A percentile compares a stretch with the other conserved stretches of the same genome.
Conservation (phyloP, 345 rosid genomes). For the Bretschneidera sinensis region DNA sequence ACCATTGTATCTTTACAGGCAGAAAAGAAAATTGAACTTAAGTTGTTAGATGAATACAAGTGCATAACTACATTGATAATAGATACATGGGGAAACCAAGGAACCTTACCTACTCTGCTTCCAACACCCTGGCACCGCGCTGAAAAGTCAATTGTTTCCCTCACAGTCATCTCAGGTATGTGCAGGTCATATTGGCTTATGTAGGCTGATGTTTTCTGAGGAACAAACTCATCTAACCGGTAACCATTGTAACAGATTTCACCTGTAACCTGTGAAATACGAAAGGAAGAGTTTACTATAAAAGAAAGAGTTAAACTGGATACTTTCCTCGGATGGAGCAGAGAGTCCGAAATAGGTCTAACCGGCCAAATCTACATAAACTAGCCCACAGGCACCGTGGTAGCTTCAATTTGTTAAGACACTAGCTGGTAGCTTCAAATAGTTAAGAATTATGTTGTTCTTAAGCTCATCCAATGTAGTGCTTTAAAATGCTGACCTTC, state of each 20-base stretch:
- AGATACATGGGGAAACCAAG: neutral
- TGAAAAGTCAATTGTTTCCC: conserved; percentile 65
- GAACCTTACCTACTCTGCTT: conserved; percentile 37
- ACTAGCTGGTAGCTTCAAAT: neutral
- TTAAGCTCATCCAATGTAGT: too few relatives aligned
- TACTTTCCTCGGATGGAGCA: too few relatives aligned
- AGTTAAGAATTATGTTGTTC: neutral
- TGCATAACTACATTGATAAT: neutral
- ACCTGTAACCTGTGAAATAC: conserved; percentile 44
- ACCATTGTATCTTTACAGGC: conserved; percentile 39
- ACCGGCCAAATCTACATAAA: too few relatives aligned
- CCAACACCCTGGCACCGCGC: conserved; percentile 59
- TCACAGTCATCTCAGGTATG: conserved; percentile 57
- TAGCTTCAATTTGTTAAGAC: too few relatives aligned
- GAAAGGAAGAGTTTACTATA: too few relatives aligned
- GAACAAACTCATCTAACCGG: conserved; percentile 47
- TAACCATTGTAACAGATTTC: conserved; percentile 55
- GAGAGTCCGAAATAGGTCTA: too few relatives aligned
- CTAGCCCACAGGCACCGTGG: too few relatives aligned
- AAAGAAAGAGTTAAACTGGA: too few relatives aligned
- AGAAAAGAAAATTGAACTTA: neutral
- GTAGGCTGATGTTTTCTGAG: conserved; percentile 59
- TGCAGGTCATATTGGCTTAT: conserved; percentile 66
- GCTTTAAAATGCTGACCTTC: too few relatives aligned
- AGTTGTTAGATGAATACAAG: too few relatives aligned